Base-by-base conservation (phyloP, 1,284 basidiomycete genomes). In the Cystobasidiaceae sp. region DNA sequence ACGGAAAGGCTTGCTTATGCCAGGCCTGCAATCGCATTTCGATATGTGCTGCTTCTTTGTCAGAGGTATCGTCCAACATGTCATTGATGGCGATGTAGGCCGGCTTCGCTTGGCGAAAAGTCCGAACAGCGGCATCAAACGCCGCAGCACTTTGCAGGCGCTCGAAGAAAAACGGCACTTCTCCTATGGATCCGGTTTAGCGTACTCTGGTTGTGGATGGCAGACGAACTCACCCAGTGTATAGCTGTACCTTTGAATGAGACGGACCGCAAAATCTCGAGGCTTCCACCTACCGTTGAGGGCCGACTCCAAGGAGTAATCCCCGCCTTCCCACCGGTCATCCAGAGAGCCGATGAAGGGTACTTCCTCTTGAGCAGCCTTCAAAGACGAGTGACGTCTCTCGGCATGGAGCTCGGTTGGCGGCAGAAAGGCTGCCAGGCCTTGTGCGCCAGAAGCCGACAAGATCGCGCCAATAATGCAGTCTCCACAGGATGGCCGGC, bases 241-340 rank as follows among this genome's bases (percentile, higher is more conserved):
- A 21, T 52, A 52, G 32, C 28, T 37, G 28, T 52, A 52, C 13
- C 50, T 27, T 33, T 52, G 50, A 3, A 52, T 52, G 3, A 52
- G 32, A 8, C 50, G 50, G 4, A 52, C 50, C n/a, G 50, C 50
- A 34, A 52, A 52, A 33, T 52, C 50, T 21, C 50, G n/a, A 27
- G 28, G 27, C 4, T 27, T 52, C 50, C 50, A 52, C 17, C 32
- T n/a, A 37, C 27, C 50, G 13, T n/a, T 13, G 15, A 52, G 32
- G 17, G 32, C 32, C 15, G 50, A 33, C 13, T 32, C 32, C 17
- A 52, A 19, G 4, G 50, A 52, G 6, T 33, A 15, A 33, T 52
- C 50, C 11, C 13, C n/a, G 19, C 37, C 50, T 8, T 32, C 15
- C 50, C 50, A 52, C 19, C 19, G n/a, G n/a, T 52, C 37, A n/a